Base-by-base conservation (phyloP, 2,329 filamentous ascomycete species). In the Dothistroma pini region DNA sequence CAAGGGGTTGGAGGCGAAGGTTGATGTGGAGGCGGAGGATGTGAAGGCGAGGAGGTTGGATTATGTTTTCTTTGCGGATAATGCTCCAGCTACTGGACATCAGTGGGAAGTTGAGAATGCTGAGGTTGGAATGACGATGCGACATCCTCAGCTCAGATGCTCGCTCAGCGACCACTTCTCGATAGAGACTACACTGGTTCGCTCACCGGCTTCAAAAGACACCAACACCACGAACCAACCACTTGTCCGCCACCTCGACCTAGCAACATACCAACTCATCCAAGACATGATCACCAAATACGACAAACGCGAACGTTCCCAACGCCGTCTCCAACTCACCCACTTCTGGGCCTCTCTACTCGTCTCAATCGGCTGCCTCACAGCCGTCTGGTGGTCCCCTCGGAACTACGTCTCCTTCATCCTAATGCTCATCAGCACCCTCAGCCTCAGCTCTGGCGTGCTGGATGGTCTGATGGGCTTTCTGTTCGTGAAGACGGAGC, bases 131-230 rank as follows among this genome's bases (percentile, higher is more conserved):
- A 91, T 97, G 86, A 88, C 86, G 21, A 84, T 89, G 72, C 87
- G 90, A 10, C 93, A 97, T 75, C 90, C 92, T 0, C 85, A 84
- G 1, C 81, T 97, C 1, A 83, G 86, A 64, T 96, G 92, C 77
- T 96, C 91, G 1, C 81, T 97, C 29, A 97, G 92, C 69, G 93
- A 99, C 72, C 95, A 97, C 75, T 97, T 97, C 75, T 92, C 91
- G 22, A 89, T 97, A 57, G 89, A 93, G 73, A 87, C 90, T 6
- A 92, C 90, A 0, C 81, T 97, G 10, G 76, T 78, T 4, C 81
- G 83, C 12, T 56, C 51, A n/a, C 25, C 58, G 14, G 50, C 54
- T 11, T 22, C 61, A 1, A 2, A 54, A 19, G 9, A 54, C 1
- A 35, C 38, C 8, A 22, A 54, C n/a, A 21, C 21, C 2, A 29